These are phyloP conservation scores for Schwanniomyces yamadae DNA, from an alignment of 805 yeast genomes.

Conservation along the genomic window DNA sequence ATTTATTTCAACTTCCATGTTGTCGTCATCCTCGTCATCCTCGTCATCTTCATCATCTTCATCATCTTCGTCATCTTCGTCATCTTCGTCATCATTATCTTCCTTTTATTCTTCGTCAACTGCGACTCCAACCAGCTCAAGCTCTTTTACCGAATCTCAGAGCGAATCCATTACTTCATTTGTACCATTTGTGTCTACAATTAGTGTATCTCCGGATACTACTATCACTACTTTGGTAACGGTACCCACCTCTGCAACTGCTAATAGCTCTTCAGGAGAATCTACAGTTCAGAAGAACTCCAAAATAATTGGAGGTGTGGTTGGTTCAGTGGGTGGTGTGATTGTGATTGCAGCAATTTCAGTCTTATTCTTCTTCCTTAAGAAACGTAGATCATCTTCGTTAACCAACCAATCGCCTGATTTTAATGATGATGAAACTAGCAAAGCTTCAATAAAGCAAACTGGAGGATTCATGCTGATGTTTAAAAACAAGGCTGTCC, in stretches of 20 bases:
- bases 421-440: slow-evolving; percentile 31
- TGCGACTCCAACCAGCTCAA: slow-evolving; percentile 1
- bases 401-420: slow-evolving; percentile 44
- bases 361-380: slow-evolving; percentile 34
- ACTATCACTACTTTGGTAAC: slow-evolving; percentile 42
- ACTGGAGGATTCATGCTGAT: no score
- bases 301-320: slow-evolving; percentile 43
- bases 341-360: slow-evolving; percentile 39
- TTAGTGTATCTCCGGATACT: slow-evolving; percentile 3
- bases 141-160: neutral
- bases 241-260: slow-evolving; percentile 33
- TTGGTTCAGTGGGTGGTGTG: slow-evolving; percentile 48
- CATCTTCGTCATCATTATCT: slow-evolving; percentile 3
- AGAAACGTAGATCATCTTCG: slow-evolving; percentile 24
- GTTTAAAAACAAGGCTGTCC: slow-evolving; percentile 12
- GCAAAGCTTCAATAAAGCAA: no score
- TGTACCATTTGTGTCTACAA: slow-evolving; percentile 9
- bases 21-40: slow-evolving; percentile 5
- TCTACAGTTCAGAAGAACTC: slow-evolving; percentile 24
- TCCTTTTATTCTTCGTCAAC: neutral
- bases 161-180: neutral
- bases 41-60: neutral
- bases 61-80: neutral
- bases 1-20: slow-evolving; percentile 3
- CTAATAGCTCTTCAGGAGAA: slow-evolving; percentile 10